These are phyloP conservation scores for Aspergillus thermomutatus DNA, from an alignment of 2,329 filamentous ascomycete species.

Conservation along the genomic window DNA sequence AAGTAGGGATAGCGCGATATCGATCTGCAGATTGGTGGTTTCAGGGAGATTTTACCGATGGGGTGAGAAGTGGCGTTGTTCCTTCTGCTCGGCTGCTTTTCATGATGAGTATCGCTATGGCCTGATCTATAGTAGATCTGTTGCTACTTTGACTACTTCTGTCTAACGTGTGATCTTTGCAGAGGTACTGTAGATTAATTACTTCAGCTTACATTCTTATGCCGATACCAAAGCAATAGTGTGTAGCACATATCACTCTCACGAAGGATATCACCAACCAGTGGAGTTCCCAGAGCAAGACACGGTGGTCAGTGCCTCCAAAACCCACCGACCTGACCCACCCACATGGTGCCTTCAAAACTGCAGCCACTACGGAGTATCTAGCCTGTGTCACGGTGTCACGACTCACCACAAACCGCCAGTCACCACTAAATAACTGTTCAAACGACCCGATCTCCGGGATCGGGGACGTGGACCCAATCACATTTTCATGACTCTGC, in stretches of 20 bases:
- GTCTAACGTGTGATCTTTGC: too few species aligned
- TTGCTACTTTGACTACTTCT: too few species aligned
- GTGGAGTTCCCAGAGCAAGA: conserved; percentile 10
- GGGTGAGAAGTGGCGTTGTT: background rate
- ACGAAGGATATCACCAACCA: background rate
- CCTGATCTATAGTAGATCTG: background rate
- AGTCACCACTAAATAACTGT: background rate
- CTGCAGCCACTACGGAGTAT: background rate
- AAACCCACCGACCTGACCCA: background rate
- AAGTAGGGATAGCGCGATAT: background rate
- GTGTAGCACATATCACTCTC: background rate
- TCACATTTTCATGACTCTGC: background rate
- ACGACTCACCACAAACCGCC: background rate
- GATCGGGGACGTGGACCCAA: background rate
- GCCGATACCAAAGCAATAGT: background rate
- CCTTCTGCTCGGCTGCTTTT: background rate
- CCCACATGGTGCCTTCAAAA: background rate
- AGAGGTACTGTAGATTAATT: too few species aligned
- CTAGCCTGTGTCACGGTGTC: conserved; percentile 1
- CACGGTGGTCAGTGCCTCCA: conserved; percentile 14
- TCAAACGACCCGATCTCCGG: background rate
- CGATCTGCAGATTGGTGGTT: background rate
- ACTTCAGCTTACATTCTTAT: conserved; percentile 2
- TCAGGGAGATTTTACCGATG: background rate
- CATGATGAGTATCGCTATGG: background rate